These are phyloP conservation scores for Tetrahymena borealis DNA, from an alignment of 73 alveolate species.

Conservation along the genomic window DNA sequence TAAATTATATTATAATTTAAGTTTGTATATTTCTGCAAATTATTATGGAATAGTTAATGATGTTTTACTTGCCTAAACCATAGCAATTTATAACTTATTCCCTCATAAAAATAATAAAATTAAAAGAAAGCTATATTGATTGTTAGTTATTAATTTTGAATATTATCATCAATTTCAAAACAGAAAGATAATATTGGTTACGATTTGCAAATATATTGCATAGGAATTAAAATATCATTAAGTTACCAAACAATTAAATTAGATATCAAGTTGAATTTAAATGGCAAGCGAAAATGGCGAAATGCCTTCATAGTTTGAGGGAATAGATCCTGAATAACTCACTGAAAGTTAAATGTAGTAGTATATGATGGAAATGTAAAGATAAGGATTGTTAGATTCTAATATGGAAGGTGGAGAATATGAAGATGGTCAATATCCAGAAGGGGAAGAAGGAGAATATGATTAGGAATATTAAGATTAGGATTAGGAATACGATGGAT, in stretches of 20 bases:
- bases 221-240: not conserved
- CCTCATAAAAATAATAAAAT: not conserved
- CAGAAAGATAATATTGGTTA: not conserved
- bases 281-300: constrained; percentile 4
- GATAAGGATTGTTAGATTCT: not conserved
- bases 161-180: not conserved
- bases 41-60: not conserved
- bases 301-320: not conserved
- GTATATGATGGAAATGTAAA: not conserved
- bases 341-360: not conserved
- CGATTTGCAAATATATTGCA: not conserved
- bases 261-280: not conserved
- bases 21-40: not conserved
- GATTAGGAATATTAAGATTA: not conserved
- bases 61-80: too few species aligned
- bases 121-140: not conserved
- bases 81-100: not conserved
- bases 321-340: constrained; percentile 23
- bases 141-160: not conserved
- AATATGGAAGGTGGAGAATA: constrained; percentile 20
- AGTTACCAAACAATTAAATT: too few species aligned
- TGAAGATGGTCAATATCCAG: constrained; percentile 32
- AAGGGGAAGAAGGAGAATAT: constrained; percentile 18
- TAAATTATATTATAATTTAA: not conserved
- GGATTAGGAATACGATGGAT: constrained; percentile 10